phyloP scores from a whole-genome alignment of 148 eudicot genomes.

The Polygonum maritimum region DNA sequence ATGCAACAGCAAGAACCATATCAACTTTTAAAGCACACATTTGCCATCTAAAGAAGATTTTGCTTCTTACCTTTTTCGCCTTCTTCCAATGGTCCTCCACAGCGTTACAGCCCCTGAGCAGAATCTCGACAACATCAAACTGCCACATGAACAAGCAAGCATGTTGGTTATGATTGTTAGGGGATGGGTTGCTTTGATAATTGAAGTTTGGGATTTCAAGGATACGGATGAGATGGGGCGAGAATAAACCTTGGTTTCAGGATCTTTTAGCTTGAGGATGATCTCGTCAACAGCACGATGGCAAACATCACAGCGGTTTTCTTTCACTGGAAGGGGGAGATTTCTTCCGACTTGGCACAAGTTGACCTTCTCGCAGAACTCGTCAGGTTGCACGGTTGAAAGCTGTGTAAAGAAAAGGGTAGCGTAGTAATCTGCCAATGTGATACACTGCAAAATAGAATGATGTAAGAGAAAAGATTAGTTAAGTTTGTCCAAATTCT shows the following conservation, averaged over 20 bases:
- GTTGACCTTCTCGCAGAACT: constrained; percentile 49
- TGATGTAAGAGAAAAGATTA: neutral
- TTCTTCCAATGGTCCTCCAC: constrained; percentile 36
- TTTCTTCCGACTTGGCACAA: constrained; percentile 37
- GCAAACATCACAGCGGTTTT: constrained; percentile 53
- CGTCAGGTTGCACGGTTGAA: constrained; percentile 46
- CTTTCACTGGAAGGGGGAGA: constrained; percentile 16
- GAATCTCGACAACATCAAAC: constrained; percentile 65
- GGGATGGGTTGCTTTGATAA: neutral
- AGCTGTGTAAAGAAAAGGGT: constrained; percentile 64
- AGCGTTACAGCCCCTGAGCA: constrained; percentile 65
- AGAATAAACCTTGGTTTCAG: constrained; percentile 65
- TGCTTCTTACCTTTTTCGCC: constrained; percentile 59
- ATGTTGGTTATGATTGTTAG: neutral
- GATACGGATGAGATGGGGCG: neutral
- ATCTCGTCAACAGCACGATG: constrained; percentile 48
- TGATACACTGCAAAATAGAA: constrained; percentile 48
- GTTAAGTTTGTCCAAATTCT: neutral
- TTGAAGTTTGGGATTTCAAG: neutral
- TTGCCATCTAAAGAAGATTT: neutral
- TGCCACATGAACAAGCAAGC: constrained; percentile 23
- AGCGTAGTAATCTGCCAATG: constrained; percentile 72
- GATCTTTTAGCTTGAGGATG: constrained; percentile 62
- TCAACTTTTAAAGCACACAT: neutral
- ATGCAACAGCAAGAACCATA: neutral